Evolutionary conservation across 192 early-diverging fungal species (phyloP), one percentile per base, ranked within the genome.

Genomic region (Thamnidium elegans): DNA sequence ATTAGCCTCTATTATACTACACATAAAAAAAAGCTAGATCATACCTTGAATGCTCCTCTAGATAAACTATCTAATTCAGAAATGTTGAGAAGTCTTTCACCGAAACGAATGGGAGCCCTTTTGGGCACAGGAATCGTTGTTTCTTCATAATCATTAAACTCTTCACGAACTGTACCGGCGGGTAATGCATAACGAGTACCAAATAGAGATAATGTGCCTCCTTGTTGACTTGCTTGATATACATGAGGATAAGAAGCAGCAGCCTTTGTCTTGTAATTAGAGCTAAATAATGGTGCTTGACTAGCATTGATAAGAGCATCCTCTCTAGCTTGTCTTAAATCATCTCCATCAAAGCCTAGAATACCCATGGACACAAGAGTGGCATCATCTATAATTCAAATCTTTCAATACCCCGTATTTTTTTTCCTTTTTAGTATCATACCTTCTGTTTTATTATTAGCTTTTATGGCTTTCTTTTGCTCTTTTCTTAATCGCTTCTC

Each of bases 131-230:
- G 97, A 55, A 99, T 94, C 0, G 79, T 86, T 30, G 97, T 89
- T 78, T 96, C 93, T 64, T 99, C 95, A 65, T 92, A 92, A 68
- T 94, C 87, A 70, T 87, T 77, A 52, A 78, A 75, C 63, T 97
- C 92, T 11, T 86, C 76, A 52, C 91, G 86, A 9, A 60, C 68
- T 1, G 90, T 90, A 7, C 94, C 96, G 11, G 67, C 62, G 1
- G 94, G 96, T 15, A 96, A 75, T 13, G 90, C 80, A 72, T 88
- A 93, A 50, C 82, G 80, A 0, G 88, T 81, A 23, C 94, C 96
- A 66, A 90, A 91, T 31, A 86, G 71, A 8, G 91, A 91, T 26
- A 94, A 69, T 62, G 83, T 78, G 31, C 85, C 86, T n/a, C 89
- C 87, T 19, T 85, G 79, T 23, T 78, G 73, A 8, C 68, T 66